A percentile compares a stretch with the other conserved stretches of the same genome.
Evolutionary conservation across 2,329 filamentous ascomycete genomes (phyloP).

Genomic region (Zalaria obscura): DNA sequence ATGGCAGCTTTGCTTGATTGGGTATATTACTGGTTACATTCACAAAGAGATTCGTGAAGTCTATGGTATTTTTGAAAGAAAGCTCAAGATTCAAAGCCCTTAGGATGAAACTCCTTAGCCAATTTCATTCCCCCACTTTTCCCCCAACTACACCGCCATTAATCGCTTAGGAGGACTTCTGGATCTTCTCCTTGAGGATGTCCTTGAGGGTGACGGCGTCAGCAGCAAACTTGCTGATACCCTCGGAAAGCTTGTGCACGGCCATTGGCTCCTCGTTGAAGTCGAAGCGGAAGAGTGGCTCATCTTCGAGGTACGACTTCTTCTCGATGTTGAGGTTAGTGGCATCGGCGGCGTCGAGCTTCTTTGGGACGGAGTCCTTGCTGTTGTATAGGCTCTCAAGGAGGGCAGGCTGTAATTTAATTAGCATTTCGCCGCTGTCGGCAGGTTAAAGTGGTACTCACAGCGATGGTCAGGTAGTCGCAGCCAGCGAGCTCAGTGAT

Average conservation of each 20-base stretch:
- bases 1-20: neutral
- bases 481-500: constrained; percentile 97
- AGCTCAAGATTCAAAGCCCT: no score
- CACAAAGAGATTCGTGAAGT: no score
- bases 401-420: constrained; percentile 55
- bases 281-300: constrained; percentile 88
- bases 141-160: neutral
- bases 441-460: constrained; percentile 31
- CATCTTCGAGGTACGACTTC: constrained; percentile 81
- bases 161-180: constrained; percentile 5
- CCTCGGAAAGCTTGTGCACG: constrained; percentile 96
- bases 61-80: no score
- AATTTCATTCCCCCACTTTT: no score
- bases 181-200: constrained; percentile 78
- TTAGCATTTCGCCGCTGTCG: neutral
- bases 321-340: constrained; percentile 61
- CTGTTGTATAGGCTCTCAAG: constrained; percentile 91
- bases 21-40: neutral
- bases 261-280: constrained; percentile 99
- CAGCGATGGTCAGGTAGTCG: constrained; percentile 96
- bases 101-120: no score
- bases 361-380: constrained; percentile 68
- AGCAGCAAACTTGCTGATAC: constrained; percentile 98
- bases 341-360: constrained; percentile 64
- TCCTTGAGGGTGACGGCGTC: constrained; percentile 89